Percentiles rank a stretch among this genome's conserved stretches.
phyloP scores from a whole-genome alignment of 1,139 yeast species.

The Yamadazyma aaseri region DNA sequence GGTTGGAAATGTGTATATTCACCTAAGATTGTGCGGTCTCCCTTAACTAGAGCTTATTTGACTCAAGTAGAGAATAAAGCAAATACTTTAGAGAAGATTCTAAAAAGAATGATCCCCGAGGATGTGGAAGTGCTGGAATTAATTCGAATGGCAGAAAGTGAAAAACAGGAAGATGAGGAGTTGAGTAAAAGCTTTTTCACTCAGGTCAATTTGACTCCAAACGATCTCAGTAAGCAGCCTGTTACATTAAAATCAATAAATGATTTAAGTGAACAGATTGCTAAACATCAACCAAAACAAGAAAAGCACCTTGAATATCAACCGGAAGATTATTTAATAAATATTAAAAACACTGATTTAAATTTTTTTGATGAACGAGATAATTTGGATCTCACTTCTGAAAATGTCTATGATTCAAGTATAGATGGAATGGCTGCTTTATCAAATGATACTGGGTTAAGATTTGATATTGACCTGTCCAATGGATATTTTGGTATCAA shows the following conservation, averaged over 20 bases:
- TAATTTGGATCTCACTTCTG: conserved; percentile 12
- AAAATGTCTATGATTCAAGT: conserved; percentile 19
- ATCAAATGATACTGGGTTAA: conserved; percentile 22
- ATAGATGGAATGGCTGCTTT: conserved; percentile 56
- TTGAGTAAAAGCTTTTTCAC: conserved; percentile 13
- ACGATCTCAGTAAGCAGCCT: conserved; percentile 18
- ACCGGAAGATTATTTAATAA: conserved; percentile 22
- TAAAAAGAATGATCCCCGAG: conserved; percentile 18
- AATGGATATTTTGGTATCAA: conserved; percentile 66
- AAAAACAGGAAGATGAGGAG: conserved; percentile 8
- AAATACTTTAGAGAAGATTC: conserved; percentile 16
- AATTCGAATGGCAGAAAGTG: conserved; percentile 15
- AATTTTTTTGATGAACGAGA: conserved; percentile 22
- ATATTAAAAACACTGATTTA: conserved; percentile 20
- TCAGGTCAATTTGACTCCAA: conserved; percentile 18
- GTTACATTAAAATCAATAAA: conserved; percentile 19
- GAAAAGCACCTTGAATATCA: conserved; percentile 15
- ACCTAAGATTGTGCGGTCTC: conserved; percentile 26
- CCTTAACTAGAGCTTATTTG: conserved; percentile 27
- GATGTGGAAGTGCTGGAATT: conserved; percentile 22
- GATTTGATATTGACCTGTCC: conserved; percentile 41
- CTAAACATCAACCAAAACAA: conserved; percentile 10
- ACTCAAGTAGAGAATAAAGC: conserved; percentile 25
- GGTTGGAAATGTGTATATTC: conserved; percentile 28
- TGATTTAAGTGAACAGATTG: conserved; percentile 17